These are phyloP conservation scores for Lathyrus tuberosus DNA, from an alignment of 306 rosid genomes.

Conservation along the genomic window DNA sequence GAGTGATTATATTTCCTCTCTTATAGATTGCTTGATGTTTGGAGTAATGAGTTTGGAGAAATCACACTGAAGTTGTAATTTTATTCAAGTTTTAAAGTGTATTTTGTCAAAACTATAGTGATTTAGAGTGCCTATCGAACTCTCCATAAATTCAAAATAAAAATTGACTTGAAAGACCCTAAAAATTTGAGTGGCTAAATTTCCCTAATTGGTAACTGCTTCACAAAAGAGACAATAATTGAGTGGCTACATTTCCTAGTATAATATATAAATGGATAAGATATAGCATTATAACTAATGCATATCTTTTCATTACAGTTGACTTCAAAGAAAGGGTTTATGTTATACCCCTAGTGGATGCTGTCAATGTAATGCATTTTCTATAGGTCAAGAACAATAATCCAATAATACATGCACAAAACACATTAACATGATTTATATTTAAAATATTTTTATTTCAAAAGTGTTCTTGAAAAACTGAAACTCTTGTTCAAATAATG, in stretches of 20 bases:
- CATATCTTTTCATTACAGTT: slow-evolving; percentile 11
- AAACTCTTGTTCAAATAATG: no score
- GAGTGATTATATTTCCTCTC: no score
- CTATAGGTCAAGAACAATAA: not conserved
- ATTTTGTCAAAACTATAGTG: not conserved
- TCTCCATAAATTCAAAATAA: not conserved
- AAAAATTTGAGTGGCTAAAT: not conserved
- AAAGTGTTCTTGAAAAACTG: not conserved
- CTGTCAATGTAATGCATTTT: not conserved
- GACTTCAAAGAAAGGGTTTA: not conserved
- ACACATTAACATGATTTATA: not conserved
- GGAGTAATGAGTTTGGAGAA: no score
- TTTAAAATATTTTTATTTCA: not conserved
- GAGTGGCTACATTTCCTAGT: not conserved
- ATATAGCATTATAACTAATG: not conserved
- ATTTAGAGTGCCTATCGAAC: not conserved
- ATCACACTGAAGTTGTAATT: no score
- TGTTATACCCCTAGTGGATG: not conserved
- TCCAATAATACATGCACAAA: not conserved
- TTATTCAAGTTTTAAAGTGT: no score
- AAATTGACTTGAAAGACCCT: not conserved
- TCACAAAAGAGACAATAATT: not conserved
- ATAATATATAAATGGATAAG: not conserved
- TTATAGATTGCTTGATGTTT: no score
- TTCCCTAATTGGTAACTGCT: not conserved